phyloP scores from a whole-genome alignment of 2,329 filamentous ascomycete species.

The Phialophora macrospora region DNA sequence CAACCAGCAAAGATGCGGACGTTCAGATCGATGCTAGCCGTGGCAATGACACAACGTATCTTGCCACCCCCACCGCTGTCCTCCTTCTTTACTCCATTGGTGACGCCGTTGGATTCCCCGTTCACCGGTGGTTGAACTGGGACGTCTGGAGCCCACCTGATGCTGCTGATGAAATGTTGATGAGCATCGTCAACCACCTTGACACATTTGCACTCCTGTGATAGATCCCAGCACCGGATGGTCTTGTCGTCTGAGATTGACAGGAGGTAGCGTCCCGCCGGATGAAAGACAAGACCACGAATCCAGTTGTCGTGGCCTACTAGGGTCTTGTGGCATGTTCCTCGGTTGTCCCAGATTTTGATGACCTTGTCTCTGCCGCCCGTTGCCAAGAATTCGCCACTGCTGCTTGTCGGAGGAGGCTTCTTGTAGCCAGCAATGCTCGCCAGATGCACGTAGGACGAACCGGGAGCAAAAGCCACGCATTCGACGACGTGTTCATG shows the following conservation, averaged over 20 bases:
- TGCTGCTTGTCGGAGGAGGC: constrained; percentile 71
- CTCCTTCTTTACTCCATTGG: constrained; percentile 57
- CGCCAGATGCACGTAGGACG: constrained; percentile 77
- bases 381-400: constrained; percentile 87
- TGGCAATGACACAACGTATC: constrained; percentile 84
- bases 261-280: constrained; percentile 86
- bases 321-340: constrained; percentile 81
- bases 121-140: constrained; percentile 34
- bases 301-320: constrained; percentile 95
- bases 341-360: constrained; percentile 83
- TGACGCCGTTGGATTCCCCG: constrained; percentile 39
- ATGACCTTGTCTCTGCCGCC: constrained; percentile 90
- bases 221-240: constrained; percentile 89
- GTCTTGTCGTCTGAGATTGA: constrained; percentile 90
- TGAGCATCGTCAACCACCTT: constrained; percentile 79
- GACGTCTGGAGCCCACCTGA: constrained; percentile 83
- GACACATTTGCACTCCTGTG: constrained; percentile 87
- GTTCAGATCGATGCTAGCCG: constrained; percentile 80
- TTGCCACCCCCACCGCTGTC: constrained; percentile 59
- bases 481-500: constrained; percentile 88
- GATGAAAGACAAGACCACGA: constrained; percentile 82
- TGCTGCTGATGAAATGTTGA: constrained; percentile 81
- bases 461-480: constrained; percentile 80
- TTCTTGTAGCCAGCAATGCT: constrained; percentile 81
- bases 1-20: constrained; percentile 73